phyloP scores from a whole-genome alignment of 257 asterid species.

The Ballota nigra region DNA sequence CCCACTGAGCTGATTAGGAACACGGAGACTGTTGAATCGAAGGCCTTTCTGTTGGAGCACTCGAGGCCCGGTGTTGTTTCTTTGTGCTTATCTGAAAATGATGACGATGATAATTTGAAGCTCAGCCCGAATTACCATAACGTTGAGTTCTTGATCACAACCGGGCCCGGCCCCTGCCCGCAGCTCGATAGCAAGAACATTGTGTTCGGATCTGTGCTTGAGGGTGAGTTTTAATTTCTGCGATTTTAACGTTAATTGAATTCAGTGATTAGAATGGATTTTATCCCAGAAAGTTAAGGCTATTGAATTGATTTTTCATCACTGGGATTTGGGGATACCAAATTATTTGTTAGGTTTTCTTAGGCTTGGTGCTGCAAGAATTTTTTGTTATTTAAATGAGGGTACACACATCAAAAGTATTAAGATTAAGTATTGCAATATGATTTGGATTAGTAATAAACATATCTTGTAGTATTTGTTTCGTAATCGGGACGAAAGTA shows the following conservation, averaged over 20 bases:
- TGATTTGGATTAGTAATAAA: not conserved
- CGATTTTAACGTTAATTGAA: not conserved
- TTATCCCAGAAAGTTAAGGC: too few species aligned
- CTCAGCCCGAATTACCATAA: conserved; percentile 69
- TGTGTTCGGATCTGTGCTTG: conserved; percentile 85
- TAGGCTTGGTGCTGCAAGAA: not conserved
- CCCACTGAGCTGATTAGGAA: conserved; percentile 55
- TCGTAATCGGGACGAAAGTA: not conserved
- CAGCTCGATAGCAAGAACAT: conserved; percentile 82
- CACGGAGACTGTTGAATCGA: conserved; percentile 64
- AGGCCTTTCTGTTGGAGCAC: conserved; percentile 66
- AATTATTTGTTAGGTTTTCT: not conserved
- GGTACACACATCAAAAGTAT: not conserved
- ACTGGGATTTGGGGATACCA: not conserved
- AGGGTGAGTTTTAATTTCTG: conserved; percentile 47
- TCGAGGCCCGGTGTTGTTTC: conserved; percentile 73
- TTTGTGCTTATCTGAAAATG: conserved; percentile 80
- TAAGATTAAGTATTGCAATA: not conserved
- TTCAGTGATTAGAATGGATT: not conserved
- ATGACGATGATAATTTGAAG: conserved; percentile 75
- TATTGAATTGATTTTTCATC: too few species aligned
- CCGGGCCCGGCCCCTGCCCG: conserved; percentile 93
- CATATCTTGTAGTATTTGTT: not conserved
- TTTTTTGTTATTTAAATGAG: not conserved
- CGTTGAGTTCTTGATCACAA: conserved; percentile 89